Percentiles rank a stretch among this genome's conserved stretches.
Conservation (phyloP, 2,329 filamentous ascomycete species). For the Periconia macrospinosa region DNA sequence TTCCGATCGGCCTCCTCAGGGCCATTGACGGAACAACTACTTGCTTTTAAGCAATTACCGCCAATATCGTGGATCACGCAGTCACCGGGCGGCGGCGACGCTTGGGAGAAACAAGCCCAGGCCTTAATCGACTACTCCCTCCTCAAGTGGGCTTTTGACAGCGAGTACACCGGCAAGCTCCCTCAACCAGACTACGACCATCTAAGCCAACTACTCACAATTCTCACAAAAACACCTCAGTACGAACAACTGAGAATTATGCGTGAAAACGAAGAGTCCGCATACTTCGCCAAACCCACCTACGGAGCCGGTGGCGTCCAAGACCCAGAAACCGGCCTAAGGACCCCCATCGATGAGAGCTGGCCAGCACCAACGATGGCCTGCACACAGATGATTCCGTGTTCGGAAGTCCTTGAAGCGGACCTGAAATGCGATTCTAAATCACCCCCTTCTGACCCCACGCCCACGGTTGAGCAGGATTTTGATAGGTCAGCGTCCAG, state of each 20-base stretch:
- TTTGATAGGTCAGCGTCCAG: not conserved
- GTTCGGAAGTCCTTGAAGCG: not conserved
- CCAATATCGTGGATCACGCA: conserved; percentile 4
- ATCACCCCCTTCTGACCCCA: not conserved
- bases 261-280: conserved; percentile 1
- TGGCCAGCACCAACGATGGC: not conserved
- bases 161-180: not conserved
- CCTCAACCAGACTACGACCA: conserved; percentile 2
- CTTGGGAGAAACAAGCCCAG: not conserved
- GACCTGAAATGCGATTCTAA: not conserved
- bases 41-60: not conserved
- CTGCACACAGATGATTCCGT: not conserved
- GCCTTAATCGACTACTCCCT: conserved; percentile 9
- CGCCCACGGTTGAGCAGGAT: not conserved
- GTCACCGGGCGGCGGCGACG: not conserved
- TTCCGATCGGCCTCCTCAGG: too few species aligned
- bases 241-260: not conserved
- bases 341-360: not conserved
- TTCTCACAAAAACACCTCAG: not conserved
- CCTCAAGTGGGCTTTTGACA: conserved; percentile 1
- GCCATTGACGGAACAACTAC: not conserved
- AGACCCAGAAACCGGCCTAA: not conserved
- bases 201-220: not conserved
- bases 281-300: not conserved
- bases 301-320: not conserved